Percentiles rank a stretch among this genome's conserved stretches.
Conservation (phyloP, 1,139 yeast genomes). For the Yamadazyma oceani region DNA sequence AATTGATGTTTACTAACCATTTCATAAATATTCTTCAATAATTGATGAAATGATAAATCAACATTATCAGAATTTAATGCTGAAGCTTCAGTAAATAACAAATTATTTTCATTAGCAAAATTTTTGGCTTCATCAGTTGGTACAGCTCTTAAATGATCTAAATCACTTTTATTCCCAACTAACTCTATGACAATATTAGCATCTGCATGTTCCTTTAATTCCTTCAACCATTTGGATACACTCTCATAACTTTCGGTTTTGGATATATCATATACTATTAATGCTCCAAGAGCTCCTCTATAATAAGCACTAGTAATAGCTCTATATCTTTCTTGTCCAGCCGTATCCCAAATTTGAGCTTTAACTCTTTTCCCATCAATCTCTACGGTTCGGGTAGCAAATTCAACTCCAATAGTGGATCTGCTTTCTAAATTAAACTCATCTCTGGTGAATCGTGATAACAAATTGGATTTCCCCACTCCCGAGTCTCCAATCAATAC, state of each 20-base stretch:
- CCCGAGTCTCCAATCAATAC: slow-evolving; percentile 98
- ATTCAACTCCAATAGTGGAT: slow-evolving; percentile 96
- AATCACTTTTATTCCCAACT: slow-evolving; percentile 85
- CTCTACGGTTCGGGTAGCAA: slow-evolving; percentile 93
- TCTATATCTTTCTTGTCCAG: slow-evolving; percentile 97
- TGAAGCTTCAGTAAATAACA: slow-evolving; percentile 95
- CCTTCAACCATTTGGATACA: slow-evolving; percentile 93
- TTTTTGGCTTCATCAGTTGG: slow-evolving; percentile 97
- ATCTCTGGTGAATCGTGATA: slow-evolving; percentile 91
- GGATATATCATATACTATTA: slow-evolving; percentile 92
- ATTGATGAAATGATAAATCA: slow-evolving; percentile 89
- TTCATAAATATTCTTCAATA: slow-evolving; percentile 88
- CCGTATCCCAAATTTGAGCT: slow-evolving; percentile 99
- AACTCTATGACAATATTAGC: slow-evolving; percentile 94
- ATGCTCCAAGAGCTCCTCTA: slow-evolving; percentile 97
- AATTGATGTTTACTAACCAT: slow-evolving; percentile 86
- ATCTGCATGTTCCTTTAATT: slow-evolving; percentile 94
- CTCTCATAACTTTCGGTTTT: slow-evolving; percentile 92
- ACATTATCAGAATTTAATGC: slow-evolving; percentile 95
- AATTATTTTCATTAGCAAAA: slow-evolving; percentile 90
- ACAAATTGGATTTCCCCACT: slow-evolving; percentile 92
- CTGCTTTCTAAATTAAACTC: slow-evolving; percentile 94
- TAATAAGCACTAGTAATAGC: slow-evolving; percentile 97
- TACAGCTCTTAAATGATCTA: slow-evolving; percentile 93
- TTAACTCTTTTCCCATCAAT: slow-evolving; percentile 94